Evolutionary conservation across 2,329 filamentous ascomycete genomes (phyloP), one percentile per base, ranked within the genome.

Genomic region (Penicillium sp.): DNA sequence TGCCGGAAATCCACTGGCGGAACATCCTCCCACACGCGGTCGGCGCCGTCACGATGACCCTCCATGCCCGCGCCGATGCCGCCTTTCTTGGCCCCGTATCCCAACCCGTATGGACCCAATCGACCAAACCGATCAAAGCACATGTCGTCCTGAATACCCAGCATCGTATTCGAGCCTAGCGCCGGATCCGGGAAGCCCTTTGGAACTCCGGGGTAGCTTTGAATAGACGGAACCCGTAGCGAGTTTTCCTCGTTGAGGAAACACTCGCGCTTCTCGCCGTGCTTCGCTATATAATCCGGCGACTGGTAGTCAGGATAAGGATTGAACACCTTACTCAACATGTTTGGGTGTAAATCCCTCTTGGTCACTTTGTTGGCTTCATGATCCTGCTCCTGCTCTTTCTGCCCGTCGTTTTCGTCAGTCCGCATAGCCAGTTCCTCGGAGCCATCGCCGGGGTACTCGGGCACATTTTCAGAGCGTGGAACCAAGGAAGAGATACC

Each of bases 71-170:
- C 83, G 4, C 91, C 89, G 24, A 85, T 82, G 2, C 91, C 91
- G 12, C 91, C 91, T 56, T 78, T 82, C 51, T 82, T 82, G 31
- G 78, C 74, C 29, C 85, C 87, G 67, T 97, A 97, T 8, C 91
- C 91, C 53, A 88, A 81, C 0, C 91, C 91, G 60, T 98, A 98
- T 0, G 91, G 87, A 0, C 88, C 90, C 28, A 93, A 80, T 55
- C 89, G 80, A 3, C 91, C 91, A 64, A 87, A 95, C 2, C 93
- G 80, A 59, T 98, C 93, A 64, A 95, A 96, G 71, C 93, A 98
- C 41, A 96, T 80, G 61, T 95, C 85, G 57, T 94, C 81, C 17
- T 85, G 81, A 32, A 97, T 73, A 0, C 83, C 84, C 12, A 97
- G 70, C 35, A 91, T 68, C 9, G 89, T 82, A 61, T 95, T 90